These are phyloP conservation scores for Aspergillus costaricaensis DNA, from an alignment of 2,329 filamentous ascomycete genomes.

Conservation along the genomic window DNA sequence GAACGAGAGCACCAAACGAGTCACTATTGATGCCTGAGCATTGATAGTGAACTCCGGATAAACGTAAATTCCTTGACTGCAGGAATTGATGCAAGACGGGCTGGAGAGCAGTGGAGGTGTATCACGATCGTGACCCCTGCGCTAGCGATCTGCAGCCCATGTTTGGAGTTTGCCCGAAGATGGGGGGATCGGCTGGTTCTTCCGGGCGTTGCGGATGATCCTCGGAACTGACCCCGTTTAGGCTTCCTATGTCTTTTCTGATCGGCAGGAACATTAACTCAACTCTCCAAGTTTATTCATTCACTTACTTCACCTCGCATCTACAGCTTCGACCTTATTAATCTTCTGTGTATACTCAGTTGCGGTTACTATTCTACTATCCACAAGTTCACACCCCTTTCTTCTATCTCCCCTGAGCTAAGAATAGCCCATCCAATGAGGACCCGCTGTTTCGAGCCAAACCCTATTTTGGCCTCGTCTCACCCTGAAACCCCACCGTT, in stretches of 20 bases:
- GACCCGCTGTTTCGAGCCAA: neutral
- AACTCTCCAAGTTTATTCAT: neutral
- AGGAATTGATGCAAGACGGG: neutral
- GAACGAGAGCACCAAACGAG: neutral
- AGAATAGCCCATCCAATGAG: neutral
- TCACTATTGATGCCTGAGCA: neutral
- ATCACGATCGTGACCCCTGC: conserved; percentile 2
- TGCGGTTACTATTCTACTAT: neutral
- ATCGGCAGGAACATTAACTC: neutral
- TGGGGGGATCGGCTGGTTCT: conserved; percentile 1
- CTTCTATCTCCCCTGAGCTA: neutral
- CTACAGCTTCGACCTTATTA: neutral
- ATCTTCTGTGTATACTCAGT: neutral
- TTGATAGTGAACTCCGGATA: neutral
- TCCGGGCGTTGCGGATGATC: conserved; percentile 1
- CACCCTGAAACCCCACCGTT: conserved; percentile 11
- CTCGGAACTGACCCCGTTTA: neutral
- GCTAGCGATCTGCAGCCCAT: neutral
- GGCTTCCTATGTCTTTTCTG: neutral
- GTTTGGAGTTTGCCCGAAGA: conserved; percentile 1
- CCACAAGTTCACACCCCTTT: neutral
- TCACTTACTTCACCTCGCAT: neutral
- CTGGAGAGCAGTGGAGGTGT: neutral
- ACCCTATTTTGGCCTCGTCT: conserved; percentile 1
- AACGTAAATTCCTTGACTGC: neutral